A percentile compares a stretch with the other conserved stretches of the same genome.
phyloP scores from a whole-genome alignment of 2,329 filamentous ascomycete species.

The Trichophyton equinum region DNA sequence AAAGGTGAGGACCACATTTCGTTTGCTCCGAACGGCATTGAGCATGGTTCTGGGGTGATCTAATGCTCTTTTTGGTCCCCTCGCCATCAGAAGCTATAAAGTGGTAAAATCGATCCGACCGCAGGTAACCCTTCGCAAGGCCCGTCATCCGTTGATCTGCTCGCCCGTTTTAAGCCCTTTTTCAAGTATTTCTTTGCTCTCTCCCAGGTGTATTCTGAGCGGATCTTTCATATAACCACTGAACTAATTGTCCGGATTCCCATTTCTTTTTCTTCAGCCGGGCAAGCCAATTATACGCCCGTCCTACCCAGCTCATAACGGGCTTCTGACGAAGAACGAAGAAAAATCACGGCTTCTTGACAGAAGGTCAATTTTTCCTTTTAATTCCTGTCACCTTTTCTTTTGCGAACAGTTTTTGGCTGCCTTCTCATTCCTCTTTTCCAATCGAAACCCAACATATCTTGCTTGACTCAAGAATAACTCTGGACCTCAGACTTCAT shows the following conservation, averaged over 20 bases:
- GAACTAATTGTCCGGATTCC: not conserved
- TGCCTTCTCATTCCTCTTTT: not conserved
- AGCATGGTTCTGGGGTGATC: slow-evolving; percentile 1
- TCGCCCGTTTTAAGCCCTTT: not conserved
- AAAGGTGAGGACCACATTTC: not conserved
- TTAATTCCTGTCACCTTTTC: not conserved
- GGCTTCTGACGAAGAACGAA: slow-evolving; percentile 1
- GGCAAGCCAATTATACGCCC: not conserved
- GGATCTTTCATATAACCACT: not conserved
- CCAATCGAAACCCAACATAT: not conserved
- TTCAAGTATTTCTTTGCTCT: not conserved
- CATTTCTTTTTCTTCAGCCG: slow-evolving; percentile 1
- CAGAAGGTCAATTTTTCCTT: not conserved
- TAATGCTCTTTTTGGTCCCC: not conserved
- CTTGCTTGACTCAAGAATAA: not conserved
- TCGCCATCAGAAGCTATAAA: not conserved
- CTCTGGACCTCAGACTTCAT: not conserved
- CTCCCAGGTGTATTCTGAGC: not conserved
- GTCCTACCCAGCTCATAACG: slow-evolving; percentile 2
- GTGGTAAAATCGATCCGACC: not conserved
- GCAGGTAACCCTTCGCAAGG: not conserved
- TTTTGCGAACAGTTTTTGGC: not conserved
- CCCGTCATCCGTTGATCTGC: not conserved
- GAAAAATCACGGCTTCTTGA: not conserved
- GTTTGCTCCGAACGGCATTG: not conserved